Base-by-base conservation (phyloP, 2,329 filamentous ascomycete species). In the Tetracladium maxilliforme region DNA sequence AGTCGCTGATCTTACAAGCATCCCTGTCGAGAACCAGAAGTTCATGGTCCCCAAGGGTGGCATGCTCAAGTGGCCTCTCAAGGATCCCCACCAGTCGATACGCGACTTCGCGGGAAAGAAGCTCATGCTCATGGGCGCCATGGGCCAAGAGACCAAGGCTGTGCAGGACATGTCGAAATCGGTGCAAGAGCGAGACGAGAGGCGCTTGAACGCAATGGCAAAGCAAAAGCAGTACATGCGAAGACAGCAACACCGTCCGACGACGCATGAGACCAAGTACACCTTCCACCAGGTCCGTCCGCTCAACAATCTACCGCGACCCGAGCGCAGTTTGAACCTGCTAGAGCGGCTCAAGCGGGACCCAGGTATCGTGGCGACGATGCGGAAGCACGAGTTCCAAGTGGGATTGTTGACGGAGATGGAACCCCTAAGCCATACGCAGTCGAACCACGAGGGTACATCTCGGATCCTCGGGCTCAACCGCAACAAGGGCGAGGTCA, bases 341-440 rank as follows among this genome's bases (percentile, higher is more conserved):
- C 66, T 98, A 3, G 61, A 78, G 44, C 69, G 79, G 1, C 61
- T 98, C 4, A 72, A 72, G 34, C 66, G 76, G 32, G 90, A 98
- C 47, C 74, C 81, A 0, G 90, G 90, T 6, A 87, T 98, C 51
- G 74, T 74, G 34, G 61, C 75, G 1, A 66, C 72, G 2, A 98
- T 98, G 90, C 60, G 66, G 10, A 74, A 73, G 39, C 86, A 93
- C 55, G 68, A 73, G 34, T 94, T 92, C 56, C 69, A 65, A 12
- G 90, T 98, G 1, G 76, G 76, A 0, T 51, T 95, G 4, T 61
- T 98, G 14, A 94, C 86, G 0, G 90, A 98, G 52, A 95, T 98
- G 87, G 80, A 98, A 40, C 90, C 90, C 0, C 62, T 75, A 0
- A 65, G 75, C 36, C 72, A 94, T 49, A 94, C 86, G 1, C 48